Percentiles rank a stretch among this genome's conserved stretches.
Evolutionary conservation across 306 rosid species (phyloP).

Genomic region (Astragalus glycyphyllos): DNA sequence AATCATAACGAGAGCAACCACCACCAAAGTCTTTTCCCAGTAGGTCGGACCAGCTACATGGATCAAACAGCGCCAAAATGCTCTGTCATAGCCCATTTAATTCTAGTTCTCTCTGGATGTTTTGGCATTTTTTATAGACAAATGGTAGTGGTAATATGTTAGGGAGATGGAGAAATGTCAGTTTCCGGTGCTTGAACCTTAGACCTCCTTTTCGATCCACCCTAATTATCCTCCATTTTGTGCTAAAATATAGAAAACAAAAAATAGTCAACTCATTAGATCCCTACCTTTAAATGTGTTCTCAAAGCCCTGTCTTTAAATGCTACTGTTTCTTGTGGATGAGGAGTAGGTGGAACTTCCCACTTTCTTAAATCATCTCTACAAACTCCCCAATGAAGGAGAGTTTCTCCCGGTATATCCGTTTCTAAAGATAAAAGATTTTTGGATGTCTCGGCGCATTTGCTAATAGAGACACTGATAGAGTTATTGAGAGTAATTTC

Average conservation of each 20-base stretch:
- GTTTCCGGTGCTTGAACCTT: no score
- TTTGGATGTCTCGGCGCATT: slow-evolving; percentile 69
- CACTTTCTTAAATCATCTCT: slow-evolving; percentile 73
- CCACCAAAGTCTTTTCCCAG: no score
- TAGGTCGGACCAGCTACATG: no score
- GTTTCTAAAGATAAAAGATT: slow-evolving; percentile 71
- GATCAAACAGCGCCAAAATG: not conserved
- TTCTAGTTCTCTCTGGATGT: not conserved
- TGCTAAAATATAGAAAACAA: not conserved
- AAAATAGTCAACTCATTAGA: not conserved
- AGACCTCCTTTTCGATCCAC: not conserved
- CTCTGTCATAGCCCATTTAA: not conserved
- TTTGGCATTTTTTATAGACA: no score
- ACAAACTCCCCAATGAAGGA: slow-evolving; percentile 96
- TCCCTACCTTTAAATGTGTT: slow-evolving; percentile 74
- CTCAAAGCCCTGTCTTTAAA: slow-evolving; percentile 83
- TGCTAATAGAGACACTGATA: slow-evolving; percentile 63
- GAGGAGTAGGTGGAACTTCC: slow-evolving; percentile 81
- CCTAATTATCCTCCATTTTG: not conserved
- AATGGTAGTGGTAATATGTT: no score
- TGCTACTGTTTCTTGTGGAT: slow-evolving; percentile 71
- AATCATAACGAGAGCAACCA: no score
- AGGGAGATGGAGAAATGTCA: no score
- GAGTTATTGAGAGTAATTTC: slow-evolving; percentile 58
- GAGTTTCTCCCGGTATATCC: slow-evolving; percentile 70